Percentiles rank a stretch among this genome's conserved stretches.
Evolutionary conservation across 1,139 yeast genomes (phyloP).

Genomic region (Yamadazyma friedrichii): DNA sequence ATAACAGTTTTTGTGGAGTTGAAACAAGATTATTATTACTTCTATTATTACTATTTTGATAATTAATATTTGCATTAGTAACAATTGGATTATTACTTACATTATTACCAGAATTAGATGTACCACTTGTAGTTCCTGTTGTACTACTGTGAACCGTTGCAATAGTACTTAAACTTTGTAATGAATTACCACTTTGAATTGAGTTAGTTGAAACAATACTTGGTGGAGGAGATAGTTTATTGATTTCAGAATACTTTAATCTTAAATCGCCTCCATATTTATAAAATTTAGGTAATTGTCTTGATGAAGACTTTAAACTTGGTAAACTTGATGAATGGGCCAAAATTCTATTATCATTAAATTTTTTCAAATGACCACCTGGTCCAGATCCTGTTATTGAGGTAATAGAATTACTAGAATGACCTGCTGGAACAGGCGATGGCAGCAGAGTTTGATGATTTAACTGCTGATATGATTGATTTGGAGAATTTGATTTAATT

Average conservation of each 20-base stretch:
- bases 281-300: constrained; percentile 10
- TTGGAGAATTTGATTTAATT: constrained; percentile 24
- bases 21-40: background rate
- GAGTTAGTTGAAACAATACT: constrained; percentile 6
- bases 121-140: too few species aligned
- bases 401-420: background rate
- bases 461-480: constrained; percentile 7
- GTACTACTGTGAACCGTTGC: background rate
- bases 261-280: constrained; percentile 13
- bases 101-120: background rate
- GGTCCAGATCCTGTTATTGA: background rate
- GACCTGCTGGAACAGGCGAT: background rate
- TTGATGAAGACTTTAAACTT: constrained; percentile 12
- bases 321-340: constrained; percentile 46
- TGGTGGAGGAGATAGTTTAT: constrained; percentile 16
- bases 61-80: background rate
- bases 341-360: constrained; percentile 16
- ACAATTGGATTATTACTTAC: background rate
- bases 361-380: constrained; percentile 5
- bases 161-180: constrained; percentile 1
- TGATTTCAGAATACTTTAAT: constrained; percentile 11
- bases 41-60: background rate
- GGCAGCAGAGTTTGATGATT: constrained; percentile 3
- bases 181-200: background rate
- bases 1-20: constrained; percentile 2